Base-by-base conservation (phyloP, 2,329 filamentous ascomycete genomes). In the Penicillium polonicum region DNA sequence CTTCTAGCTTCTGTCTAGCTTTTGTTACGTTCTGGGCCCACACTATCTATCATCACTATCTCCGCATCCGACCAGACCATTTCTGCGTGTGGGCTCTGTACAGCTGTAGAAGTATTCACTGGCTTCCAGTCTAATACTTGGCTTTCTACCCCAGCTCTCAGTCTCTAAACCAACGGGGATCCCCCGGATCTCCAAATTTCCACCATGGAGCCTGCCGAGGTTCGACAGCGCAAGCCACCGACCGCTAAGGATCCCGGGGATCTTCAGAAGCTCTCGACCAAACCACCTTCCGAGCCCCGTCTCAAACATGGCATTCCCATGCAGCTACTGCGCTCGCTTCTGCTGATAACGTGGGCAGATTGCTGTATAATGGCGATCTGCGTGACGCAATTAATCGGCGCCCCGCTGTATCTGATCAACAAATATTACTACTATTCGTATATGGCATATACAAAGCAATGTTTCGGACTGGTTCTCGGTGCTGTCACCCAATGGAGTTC, bases 381-480 rank as follows among this genome's bases (percentile, higher is more conserved):
- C 60, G 78, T 78, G 39, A 86, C 84, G 6, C 85, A 88, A 64
- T 75, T 86, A 58, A 74, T 87, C 45, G 85, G 85, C 17, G 78
- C 82, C 9, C 85, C 85, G 0, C 72, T 88, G 33, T 87, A 87
- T 67, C 70, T 86, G 52, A 80, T 86, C 67, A 83, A 85, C 63
- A 82, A 80, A 53, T 77, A 82, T 46, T 86, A 82, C 66, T 88
- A 86, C 70, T 83, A 88, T 67, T 78, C 79, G 10, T 88, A 85
- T 68, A 88, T 88, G 82, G 83, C 85, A 23, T 82, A 83, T 68
- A 88, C 85, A 19, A 88, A 88, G 70, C 82, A 86, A 69, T 84
- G 80, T 6, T 88, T 88, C 68, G 85, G 83, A 0, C 76, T 88
- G n/a, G 76, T 86, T 23, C 80, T 86, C 57, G 84, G 82, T 3